Percentiles rank a stretch among this genome's conserved stretches.
Evolutionary conservation across 495 filamentous ascomycete species (phyloP).

Genomic region (Hypoxylon crocopeplum): DNA sequence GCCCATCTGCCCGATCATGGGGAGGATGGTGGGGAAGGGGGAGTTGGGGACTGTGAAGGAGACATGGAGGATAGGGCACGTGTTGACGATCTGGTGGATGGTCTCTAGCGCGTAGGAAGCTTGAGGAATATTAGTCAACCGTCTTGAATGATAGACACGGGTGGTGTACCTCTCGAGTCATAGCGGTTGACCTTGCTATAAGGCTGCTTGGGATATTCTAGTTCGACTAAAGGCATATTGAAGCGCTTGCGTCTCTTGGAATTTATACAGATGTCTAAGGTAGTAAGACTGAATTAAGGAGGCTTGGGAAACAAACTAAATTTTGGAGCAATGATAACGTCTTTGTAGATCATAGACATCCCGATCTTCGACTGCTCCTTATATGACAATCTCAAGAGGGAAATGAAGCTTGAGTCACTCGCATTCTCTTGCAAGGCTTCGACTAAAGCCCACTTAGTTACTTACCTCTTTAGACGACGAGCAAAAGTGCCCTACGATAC

Average conservation of each 20-base stretch:
- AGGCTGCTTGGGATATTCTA: slow-evolving; percentile 71
- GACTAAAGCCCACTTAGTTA: slow-evolving; percentile 1
- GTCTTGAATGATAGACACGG: neutral
- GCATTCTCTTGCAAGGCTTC: neutral
- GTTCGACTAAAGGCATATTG: slow-evolving; percentile 55
- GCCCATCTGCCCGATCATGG: slow-evolving; percentile 89
- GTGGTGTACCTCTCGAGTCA: slow-evolving; percentile 67
- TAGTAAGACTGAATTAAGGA: too few species aligned
- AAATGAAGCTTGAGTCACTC: slow-evolving; percentile 12
- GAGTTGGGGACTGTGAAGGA: slow-evolving; percentile 73
- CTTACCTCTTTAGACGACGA: neutral
- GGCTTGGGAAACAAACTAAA: neutral
- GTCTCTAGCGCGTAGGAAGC: slow-evolving; percentile 76
- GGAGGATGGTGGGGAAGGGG: slow-evolving; percentile 72
- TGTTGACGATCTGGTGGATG: slow-evolving; percentile 84
- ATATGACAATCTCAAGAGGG: neutral
- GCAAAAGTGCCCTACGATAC: neutral
- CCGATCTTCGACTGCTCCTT: neutral
- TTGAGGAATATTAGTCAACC: slow-evolving; percentile 39
- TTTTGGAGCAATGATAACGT: neutral
- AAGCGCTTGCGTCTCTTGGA: neutral
- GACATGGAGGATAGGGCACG: slow-evolving; percentile 78
- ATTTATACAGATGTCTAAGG: too few species aligned
- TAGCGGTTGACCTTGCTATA: slow-evolving; percentile 78
- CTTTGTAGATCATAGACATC: neutral